These are phyloP conservation scores for Eragrostis curvula DNA, from an alignment of 176 grass and related monocot genomes.

Conservation along the genomic window DNA sequence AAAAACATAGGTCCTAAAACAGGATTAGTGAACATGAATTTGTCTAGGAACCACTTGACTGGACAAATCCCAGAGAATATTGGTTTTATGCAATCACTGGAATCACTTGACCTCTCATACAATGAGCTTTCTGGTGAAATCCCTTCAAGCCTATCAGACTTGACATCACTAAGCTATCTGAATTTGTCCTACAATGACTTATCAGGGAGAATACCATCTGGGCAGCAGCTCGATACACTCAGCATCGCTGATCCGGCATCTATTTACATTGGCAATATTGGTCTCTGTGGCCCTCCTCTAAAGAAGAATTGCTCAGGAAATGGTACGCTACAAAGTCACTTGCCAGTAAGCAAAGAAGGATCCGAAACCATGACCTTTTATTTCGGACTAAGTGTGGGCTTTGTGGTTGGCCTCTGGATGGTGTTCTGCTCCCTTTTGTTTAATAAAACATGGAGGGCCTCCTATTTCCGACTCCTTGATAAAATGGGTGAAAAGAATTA, in stretches of 20 bases:
- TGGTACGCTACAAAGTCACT: too few species aligned
- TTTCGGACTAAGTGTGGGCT: neutral
- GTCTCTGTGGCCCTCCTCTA: constrained; percentile 30
- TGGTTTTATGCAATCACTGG: constrained; percentile 25
- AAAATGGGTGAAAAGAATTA: neutral
- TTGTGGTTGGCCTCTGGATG: constrained; percentile 28
- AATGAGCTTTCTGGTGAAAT: constrained; percentile 37
- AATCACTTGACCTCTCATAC: constrained; percentile 42
- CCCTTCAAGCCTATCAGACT: neutral
- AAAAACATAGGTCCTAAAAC: neutral
- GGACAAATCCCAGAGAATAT: constrained; percentile 24
- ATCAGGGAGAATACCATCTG: constrained; percentile 17
- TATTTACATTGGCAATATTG: constrained; percentile 25
- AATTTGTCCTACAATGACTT: too few species aligned
- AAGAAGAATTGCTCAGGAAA: neutral
- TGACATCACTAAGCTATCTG: neutral
- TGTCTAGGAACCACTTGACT: constrained; percentile 15
- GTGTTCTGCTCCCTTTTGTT: constrained; percentile 20
- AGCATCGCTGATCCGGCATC: neutral
- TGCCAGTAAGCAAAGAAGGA: too few species aligned
- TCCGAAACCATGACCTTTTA: neutral
- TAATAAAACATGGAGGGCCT: constrained; percentile 17
- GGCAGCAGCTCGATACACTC: constrained; percentile 40
- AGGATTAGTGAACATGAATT: constrained; percentile 1
- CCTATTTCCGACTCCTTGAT: constrained; percentile 22